Evolutionary conservation across 2,329 filamentous ascomycete genomes (phyloP), one percentile per base, ranked within the genome.

Genomic region (Colletotrichum acutatum): DNA sequence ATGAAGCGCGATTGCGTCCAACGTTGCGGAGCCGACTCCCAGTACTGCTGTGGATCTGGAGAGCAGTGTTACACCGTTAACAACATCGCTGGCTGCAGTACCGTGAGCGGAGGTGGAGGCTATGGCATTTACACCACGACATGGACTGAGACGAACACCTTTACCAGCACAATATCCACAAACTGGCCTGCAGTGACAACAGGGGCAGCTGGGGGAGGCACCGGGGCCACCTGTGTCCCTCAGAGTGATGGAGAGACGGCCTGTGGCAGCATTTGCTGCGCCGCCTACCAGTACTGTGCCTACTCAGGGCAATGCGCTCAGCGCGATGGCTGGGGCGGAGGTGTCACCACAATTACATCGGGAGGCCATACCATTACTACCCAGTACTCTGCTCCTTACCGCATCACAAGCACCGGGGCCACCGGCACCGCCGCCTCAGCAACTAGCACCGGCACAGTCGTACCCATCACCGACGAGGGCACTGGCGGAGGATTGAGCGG

Each of bases 221-320:
- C 61, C 19, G 83, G 84, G 26, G 83, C 80, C 52, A 79, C 84
- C 75, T 92, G 90, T 79, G 80, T 86, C 1, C 89, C 90, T 1
- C 79, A 80, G 61, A 83, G 83, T n/a, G 80, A 84, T 4, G 86
- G 88, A 68, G 84, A 94, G 81, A 87, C 87, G 8, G 86, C 89
- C 4, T 95, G 93, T 79, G 93, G 93, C 37, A 79, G 80, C 65
- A 91, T 92, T 71, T 95, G 93, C 86, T 96, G 93, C 81, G 89
- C 90, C 28, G 88, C 84, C 72, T 90, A 89, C 83, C 92, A 94
- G 81, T 92, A 91, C 78, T 95, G 94, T 81, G 88, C 86, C 66
- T 84, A 81, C 70, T 74, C 82, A 1, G 89, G 89, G 65, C 88
- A 91, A 78, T 95, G 93, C 79, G 82, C 84, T 5, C 86, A 85